Conservation (phyloP, 2,329 filamentous ascomycete genomes). For the Pseudohalonectria lignicola region DNA sequence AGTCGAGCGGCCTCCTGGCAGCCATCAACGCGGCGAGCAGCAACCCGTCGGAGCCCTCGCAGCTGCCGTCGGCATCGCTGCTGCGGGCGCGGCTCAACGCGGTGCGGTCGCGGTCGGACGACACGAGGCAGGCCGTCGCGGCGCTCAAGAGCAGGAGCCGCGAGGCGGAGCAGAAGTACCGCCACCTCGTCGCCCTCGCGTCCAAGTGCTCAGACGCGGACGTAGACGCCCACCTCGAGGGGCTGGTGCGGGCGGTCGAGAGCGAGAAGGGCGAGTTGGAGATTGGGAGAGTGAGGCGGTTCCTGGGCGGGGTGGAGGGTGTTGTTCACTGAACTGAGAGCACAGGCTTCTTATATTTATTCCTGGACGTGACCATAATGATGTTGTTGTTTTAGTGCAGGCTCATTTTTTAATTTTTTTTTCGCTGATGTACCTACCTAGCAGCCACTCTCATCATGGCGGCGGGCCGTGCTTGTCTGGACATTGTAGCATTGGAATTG, state of each 20-base stretch:
- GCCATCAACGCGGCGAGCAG: constrained; percentile 26
- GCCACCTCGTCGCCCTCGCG: constrained; percentile 78
- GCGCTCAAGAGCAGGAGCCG: constrained; percentile 68
- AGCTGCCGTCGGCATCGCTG: constrained; percentile 39
- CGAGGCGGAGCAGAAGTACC: constrained; percentile 79
- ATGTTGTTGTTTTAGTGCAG: neutral
- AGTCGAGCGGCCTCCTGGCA: constrained; percentile 36
- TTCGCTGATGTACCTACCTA: no score
- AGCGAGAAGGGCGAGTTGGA: constrained; percentile 72
- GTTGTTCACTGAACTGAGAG: constrained; percentile 20
- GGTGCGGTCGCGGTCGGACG: constrained; percentile 57
- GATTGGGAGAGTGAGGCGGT: constrained; percentile 65
- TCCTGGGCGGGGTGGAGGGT: constrained; percentile 68
- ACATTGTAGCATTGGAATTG: no score
- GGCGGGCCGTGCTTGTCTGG: no score
- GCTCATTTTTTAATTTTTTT: neutral
- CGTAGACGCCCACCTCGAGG: constrained; percentile 71
- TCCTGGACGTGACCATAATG: neutral
- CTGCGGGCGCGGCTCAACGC: constrained; percentile 60
- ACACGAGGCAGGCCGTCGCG: constrained; percentile 55
- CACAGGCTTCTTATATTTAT: neutral
- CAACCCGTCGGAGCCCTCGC: constrained; percentile 7
- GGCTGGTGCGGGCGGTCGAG: constrained; percentile 76
- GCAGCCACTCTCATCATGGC: no score
- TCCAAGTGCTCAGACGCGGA: constrained; percentile 67